phyloP scores from a whole-genome alignment of 164 flowering plant genomes.

The Hamamelis virginiana region DNA sequence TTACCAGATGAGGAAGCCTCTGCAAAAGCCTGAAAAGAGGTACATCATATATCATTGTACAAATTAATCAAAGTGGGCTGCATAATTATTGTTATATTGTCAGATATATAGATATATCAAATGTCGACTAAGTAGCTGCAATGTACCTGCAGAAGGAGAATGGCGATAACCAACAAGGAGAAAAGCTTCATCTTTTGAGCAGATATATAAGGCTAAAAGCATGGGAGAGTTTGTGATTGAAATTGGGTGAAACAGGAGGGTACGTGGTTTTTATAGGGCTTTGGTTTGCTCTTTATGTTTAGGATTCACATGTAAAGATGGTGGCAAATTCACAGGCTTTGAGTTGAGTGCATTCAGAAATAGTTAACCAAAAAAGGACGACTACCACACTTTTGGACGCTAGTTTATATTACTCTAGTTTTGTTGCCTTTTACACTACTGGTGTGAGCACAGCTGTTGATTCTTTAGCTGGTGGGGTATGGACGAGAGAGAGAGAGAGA shows the following conservation, averaged over 20 bases:
- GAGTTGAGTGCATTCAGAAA: not conserved
- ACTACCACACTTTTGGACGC: constrained; percentile 7
- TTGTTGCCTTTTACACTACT: not conserved
- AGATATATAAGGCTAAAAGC: not conserved
- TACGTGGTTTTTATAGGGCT: not conserved
- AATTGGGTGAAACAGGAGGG: not conserved
- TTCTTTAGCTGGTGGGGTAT: constrained; percentile 6
- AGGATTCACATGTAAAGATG: constrained; percentile 2
- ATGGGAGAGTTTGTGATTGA: not conserved
- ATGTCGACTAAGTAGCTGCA: not conserved
- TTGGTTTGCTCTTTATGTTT: not conserved
- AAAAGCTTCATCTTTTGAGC: constrained; percentile 22
- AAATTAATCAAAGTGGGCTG: not conserved
- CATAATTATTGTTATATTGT: not conserved
- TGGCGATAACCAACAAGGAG: constrained; percentile 4
- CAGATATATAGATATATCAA: too few relatives aligned
- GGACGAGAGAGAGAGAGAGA: constrained; percentile 5
- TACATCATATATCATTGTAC: not conserved
- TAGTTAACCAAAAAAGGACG: not conserved
- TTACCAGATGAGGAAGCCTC: constrained; percentile 12
- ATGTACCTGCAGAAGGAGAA: constrained; percentile 31
- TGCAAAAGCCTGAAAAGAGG: constrained; percentile 22
- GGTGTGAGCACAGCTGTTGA: constrained; percentile 5
- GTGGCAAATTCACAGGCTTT: constrained; percentile 1
- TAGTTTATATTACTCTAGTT: constrained; percentile 5